A percentile compares a stretch with the other conserved stretches of the same genome.
Evolutionary conservation across 176 grass and related monocot genomes (phyloP).

Genomic region (Rhynchospora tenuis): DNA sequence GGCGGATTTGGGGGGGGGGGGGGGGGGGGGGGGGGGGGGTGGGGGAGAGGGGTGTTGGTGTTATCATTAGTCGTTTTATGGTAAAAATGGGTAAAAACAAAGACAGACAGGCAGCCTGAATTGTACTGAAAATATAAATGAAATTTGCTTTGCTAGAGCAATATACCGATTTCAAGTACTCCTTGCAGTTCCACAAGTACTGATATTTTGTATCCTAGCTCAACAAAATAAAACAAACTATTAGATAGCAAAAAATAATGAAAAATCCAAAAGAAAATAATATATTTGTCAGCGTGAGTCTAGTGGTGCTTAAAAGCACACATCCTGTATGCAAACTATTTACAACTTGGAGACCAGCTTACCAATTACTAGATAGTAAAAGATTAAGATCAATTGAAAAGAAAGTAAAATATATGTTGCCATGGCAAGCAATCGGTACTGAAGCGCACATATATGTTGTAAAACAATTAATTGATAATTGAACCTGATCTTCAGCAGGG

Average conservation of each 20-base stretch:
- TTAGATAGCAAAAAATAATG: constrained; percentile 30
- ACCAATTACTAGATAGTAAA: not conserved
- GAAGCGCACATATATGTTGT: constrained; percentile 6
- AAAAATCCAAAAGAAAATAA: not conserved
- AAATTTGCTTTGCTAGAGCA: not conserved
- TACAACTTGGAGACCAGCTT: not conserved
- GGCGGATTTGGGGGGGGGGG: too few relatives aligned
- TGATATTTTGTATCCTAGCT: constrained; percentile 93
- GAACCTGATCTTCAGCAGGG: constrained; percentile 52
- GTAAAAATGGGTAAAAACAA: not conserved
- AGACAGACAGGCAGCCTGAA: not conserved
- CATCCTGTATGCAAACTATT: not conserved
- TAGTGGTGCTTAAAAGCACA: too few relatives aligned
- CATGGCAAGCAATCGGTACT: not conserved
- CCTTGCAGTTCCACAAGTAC: constrained; percentile 90
- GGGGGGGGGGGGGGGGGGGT: too few relatives aligned
- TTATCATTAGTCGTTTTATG: not conserved
- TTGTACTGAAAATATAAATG: not conserved
- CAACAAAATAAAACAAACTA: constrained; percentile 45
- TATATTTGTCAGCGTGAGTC: not conserved
- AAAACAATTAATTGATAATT: constrained; percentile 5
- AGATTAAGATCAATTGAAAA: not conserved
- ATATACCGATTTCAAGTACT: constrained; percentile 72
- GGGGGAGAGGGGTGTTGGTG: too few relatives aligned
- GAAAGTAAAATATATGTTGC: not conserved